Evolutionary conservation across 78 protist species (phyloP).

Genomic region (Chrysochromulina tobinii): DNA sequence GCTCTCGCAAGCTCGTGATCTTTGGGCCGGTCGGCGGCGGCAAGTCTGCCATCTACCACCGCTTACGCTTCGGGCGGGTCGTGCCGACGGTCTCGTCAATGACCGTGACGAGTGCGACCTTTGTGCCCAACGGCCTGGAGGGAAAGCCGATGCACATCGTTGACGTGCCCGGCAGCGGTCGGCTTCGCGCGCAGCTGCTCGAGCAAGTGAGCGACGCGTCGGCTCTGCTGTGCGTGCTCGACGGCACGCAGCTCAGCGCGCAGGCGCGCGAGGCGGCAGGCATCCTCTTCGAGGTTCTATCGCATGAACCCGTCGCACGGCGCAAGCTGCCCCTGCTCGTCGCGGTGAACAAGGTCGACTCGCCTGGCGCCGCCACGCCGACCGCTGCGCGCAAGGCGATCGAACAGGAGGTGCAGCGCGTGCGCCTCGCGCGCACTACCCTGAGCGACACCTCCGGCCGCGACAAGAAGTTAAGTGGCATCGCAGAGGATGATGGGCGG

Average conservation of each 20-base stretch:
- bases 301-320: background rate
- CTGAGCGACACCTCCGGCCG: background rate
- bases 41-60: background rate
- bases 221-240: background rate
- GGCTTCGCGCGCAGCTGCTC: background rate
- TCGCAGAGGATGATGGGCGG: no score
- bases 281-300: background rate
- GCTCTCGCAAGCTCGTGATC: background rate
- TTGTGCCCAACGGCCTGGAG: background rate
- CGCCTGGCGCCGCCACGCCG: background rate
- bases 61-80: background rate
- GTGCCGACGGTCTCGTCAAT: background rate
- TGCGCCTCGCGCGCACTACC: background rate
- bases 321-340: background rate
- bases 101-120: background rate
- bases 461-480: no score
- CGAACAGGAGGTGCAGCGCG: background rate
- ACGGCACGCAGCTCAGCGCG: background rate
- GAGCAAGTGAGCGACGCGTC: background rate
- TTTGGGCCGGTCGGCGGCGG: background rate
- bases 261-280: background rate
- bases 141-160: background rate
- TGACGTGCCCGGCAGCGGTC: background rate
- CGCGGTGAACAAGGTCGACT: background rate
- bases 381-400: background rate